These are phyloP conservation scores for Cryptococcus sp. DNA, from an alignment of 1,284 basidiomycete genomes.

Conservation along the genomic window DNA sequence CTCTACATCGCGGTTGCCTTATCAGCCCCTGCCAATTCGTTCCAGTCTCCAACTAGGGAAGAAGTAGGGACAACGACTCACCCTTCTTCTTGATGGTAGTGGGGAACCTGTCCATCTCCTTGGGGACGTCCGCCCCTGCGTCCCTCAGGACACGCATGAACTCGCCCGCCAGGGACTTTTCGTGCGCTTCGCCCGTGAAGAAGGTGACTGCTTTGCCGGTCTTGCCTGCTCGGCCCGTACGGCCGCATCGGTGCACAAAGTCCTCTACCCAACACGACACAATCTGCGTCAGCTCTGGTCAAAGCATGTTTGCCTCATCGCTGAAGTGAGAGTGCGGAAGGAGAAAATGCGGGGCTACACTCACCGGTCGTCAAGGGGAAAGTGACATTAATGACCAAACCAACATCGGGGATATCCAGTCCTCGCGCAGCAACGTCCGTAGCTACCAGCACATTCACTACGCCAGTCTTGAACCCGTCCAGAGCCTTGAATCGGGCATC, in stretches of 20 bases:
- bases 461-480: constrained; percentile 85
- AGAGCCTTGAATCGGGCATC: constrained; percentile 81
- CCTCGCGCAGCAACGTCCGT: constrained; percentile 98
- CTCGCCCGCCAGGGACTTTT: constrained; percentile 87
- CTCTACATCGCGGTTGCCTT: constrained; percentile 21
- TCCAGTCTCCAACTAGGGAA: neutral
- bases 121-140: constrained; percentile 70
- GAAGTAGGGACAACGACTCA: constrained; percentile 20
- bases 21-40: no score
- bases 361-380: constrained; percentile 92
- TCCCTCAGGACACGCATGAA: constrained; percentile 89
- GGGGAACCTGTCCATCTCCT: constrained; percentile 84
- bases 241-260: constrained; percentile 96
- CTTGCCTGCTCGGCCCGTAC: constrained; percentile 91
- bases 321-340: no score
- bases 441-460: constrained; percentile 83
- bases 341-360: constrained; percentile 6
- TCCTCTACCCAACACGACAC: constrained; percentile 53
- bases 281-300: no score
- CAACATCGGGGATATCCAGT: constrained; percentile 95
- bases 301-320: no score
- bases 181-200: constrained; percentile 88
- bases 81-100: constrained; percentile 97
- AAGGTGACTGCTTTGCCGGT: constrained; percentile 93
- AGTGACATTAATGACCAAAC: constrained; percentile 89